These are phyloP conservation scores for Balamuthia mandrillaris DNA, from an alignment of 208 protist species.

Conservation along the genomic window DNA sequence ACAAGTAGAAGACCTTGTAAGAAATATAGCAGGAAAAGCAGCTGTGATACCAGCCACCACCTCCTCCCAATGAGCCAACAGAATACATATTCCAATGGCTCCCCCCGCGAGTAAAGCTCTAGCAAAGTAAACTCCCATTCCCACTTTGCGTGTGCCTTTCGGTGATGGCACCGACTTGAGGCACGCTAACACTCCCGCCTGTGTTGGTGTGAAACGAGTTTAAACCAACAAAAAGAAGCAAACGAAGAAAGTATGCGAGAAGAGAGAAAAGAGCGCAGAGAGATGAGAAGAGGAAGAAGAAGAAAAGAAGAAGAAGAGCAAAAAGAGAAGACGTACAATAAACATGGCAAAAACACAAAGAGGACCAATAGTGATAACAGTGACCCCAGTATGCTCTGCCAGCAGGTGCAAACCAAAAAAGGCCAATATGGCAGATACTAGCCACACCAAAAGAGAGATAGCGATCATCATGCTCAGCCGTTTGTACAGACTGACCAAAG, in stretches of 20 bases:
- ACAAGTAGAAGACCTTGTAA: neutral
- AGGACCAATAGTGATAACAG: neutral
- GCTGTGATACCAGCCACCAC: constrained; percentile 9
- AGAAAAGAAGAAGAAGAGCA: neutral
- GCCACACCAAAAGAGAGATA: neutral
- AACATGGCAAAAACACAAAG: neutral
- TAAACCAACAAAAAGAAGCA: neutral
- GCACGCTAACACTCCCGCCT: neutral
- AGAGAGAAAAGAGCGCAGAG: neutral
- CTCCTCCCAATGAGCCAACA: neutral
- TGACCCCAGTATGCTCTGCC: neutral
- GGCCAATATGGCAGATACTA: neutral
- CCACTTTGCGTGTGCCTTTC: neutral
- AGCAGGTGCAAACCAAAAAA: neutral
- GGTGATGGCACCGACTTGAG: neutral
- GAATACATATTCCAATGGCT: neutral
- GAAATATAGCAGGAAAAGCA: neutral
- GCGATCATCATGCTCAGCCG: neutral
- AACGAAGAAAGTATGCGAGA: neutral
- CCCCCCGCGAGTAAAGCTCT: neutral
- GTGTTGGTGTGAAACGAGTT: no score
- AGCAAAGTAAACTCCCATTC: neutral
- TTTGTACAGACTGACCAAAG: neutral
- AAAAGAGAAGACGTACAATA: neutral
- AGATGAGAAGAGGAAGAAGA: no score